Evolutionary conservation across 23 red algal species (phyloP), one percentile per base, ranked within the genome.

Genomic region (Gracilariopsis chorda): DNA sequence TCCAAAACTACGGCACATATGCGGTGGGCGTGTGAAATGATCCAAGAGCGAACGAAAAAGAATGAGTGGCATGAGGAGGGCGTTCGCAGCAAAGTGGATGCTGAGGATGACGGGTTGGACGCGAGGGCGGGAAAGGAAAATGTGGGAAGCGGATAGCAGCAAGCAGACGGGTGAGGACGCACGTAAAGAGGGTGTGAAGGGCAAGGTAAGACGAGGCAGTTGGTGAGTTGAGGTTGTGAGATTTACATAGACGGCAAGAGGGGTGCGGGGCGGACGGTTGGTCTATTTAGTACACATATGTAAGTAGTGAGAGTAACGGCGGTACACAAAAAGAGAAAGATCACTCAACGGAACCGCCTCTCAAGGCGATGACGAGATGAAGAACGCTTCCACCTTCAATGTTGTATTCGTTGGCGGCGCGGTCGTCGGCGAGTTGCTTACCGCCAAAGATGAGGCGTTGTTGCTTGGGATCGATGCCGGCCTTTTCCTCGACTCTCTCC

Each of bases 361-460:
- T 83, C 23, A 98, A 80, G 8, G 93, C 93, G 53, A 98, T 84
- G 78, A 98, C 96, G 46, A 98, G 94, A 49, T 98, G 96, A 12
- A 98, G 86, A 20, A 98, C 96, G 44, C 92, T 95, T 17, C 96
- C 96, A 13, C 96, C 96, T 71, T 98, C 96, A 60, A 98, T 98
- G 82, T 95, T 93, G 67, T 98, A 98, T 46, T 95, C 92, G 77
- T 90, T 93, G 30, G 96, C 96, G 34, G 90, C 70, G 39, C 78
- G 79, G 56, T 95, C 90, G 60, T 98, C 96, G 1, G 96, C 92
- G 1, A 98, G 85, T 41, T 90, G 86, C 32, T 85, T 83, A 3
- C 96, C 96, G 51, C 96, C 96, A 95, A 98, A 98, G 62, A 98
- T 95, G 53, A 98, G 91, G 20, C 96, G 69, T 72, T 98, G 96